Conservation (phyloP, 169 alveolate species). For the Ichthyophthirius multifiliis region DNA sequence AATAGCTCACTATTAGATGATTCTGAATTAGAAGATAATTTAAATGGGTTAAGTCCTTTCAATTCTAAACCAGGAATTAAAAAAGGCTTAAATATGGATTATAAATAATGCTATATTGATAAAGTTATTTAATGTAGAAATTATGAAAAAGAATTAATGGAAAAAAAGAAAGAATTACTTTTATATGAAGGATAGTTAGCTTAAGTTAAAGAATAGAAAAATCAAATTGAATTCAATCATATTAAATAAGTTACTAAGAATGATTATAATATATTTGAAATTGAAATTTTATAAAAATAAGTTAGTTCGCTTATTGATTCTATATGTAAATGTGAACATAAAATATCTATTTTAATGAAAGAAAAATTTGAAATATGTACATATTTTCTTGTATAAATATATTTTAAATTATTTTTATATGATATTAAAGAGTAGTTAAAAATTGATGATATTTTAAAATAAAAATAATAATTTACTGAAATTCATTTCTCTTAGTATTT, state of each 20-base stretch:
- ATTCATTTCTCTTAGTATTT: slow-evolving; percentile 12
- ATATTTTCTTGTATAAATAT: no score
- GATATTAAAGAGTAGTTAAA: neutral
- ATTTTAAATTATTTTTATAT: no score
- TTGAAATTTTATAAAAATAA: slow-evolving; percentile 13
- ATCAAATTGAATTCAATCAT: neutral
- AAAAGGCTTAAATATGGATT: neutral
- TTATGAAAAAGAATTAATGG: neutral
- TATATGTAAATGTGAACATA: neutral
- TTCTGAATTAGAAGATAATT: neutral
- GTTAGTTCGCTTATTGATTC: neutral
- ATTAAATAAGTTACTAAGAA: neutral
- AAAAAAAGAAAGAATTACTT: neutral
- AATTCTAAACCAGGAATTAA: no score
- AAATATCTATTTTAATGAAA: neutral
- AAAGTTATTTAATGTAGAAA: slow-evolving; percentile 1
- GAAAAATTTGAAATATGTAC: slow-evolving; percentile 15
- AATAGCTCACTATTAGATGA: neutral
- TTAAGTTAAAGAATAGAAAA: slow-evolving; percentile 1
- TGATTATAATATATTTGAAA: slow-evolving; percentile 6
- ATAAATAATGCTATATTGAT: neutral
- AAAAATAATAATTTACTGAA: neutral
- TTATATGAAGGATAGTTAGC: neutral
- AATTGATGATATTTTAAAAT: slow-evolving; percentile 9
- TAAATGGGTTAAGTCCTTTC: neutral